Evolutionary conservation across 2,329 filamentous ascomycete genomes (phyloP).

Genomic region (Epichloe sp.): DNA sequence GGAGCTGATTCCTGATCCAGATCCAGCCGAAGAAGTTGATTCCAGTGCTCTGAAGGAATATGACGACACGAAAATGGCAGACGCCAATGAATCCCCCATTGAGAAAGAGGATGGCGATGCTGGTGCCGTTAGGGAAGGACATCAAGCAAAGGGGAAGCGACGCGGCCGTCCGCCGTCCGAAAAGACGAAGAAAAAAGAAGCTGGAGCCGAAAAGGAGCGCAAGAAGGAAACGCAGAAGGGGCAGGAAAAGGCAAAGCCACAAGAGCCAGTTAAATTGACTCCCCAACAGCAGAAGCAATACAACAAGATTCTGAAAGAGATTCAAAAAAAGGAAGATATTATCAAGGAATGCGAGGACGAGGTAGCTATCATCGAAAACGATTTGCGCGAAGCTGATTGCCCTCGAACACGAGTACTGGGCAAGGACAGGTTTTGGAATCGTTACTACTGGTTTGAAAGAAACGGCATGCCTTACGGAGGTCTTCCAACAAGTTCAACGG

Average conservation of each 20-base stretch:
- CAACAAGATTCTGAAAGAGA: constrained; percentile 74
- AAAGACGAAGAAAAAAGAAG: constrained; percentile 64
- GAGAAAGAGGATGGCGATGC: constrained; percentile 46
- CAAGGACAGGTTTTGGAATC: constrained; percentile 94
- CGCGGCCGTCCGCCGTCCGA: constrained; percentile 47
- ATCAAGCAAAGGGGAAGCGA: constrained; percentile 36
- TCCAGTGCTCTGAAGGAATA: constrained; percentile 33
- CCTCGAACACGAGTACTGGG: constrained; percentile 80
- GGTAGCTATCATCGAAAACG: constrained; percentile 76
- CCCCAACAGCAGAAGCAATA: constrained; percentile 80
- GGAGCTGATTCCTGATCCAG: constrained; percentile 58
- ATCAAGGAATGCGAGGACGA: constrained; percentile 75
- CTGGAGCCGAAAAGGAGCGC: constrained; percentile 34
- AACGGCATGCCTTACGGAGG: constrained; percentile 96
- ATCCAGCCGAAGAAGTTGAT: constrained; percentile 46
- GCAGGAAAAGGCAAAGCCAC: constrained; percentile 44
- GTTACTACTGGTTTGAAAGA: constrained; percentile 98
- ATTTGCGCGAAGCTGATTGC: constrained; percentile 86
- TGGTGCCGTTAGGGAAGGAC: constrained; percentile 61
- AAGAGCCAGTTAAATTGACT: constrained; percentile 48
- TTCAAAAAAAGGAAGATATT: constrained; percentile 75
- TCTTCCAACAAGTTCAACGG: constrained; percentile 76
- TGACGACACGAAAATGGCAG: constrained; percentile 48
- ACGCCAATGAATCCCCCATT: constrained; percentile 46
- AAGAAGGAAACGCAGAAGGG: constrained; percentile 55